Base-by-base conservation (phyloP, 371 early-diverging fungal species). In the Haplosporangium sp. region DNA sequence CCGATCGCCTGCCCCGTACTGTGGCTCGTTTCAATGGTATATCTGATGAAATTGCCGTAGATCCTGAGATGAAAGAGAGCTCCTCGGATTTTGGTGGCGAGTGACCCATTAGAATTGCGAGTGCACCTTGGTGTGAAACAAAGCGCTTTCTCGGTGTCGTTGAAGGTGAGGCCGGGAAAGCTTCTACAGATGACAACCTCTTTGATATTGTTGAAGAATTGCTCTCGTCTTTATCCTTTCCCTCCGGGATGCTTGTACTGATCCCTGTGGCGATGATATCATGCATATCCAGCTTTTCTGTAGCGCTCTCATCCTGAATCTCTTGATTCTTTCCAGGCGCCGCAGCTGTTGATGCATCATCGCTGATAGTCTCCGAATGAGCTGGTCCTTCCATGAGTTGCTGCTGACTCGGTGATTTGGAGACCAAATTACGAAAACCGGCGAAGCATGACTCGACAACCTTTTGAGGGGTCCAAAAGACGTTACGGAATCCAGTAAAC, bases 391-490 rank as follows among this genome's bases (percentile, higher is more conserved):
- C 48, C 14, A 29, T 13, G 0, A 38, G 47, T 1, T 46, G 9
- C 18, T 14, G 51, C 13, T 43, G 54, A 23, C 23, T 42, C 14
- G 58, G 52, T 6, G 62, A 36, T 20, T 38, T 58, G 6, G 71
- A 42, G 48, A 66, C 67, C 51, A 52, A 64, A 21, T 70, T 60
- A n/a, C 71, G 52, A 20, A 70, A 36, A 0, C 71, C 71, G 2
- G 60, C 60, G 37, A 70, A 69, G 46, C 63, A 62, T 10, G 62
- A 52, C 45, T 62, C 62, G 6, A 62, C 69, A 10, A 70, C 55
- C 45, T 64, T 70, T 37, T 70, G 71, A 20, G 71, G 71, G 9
- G 71, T 70, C 54, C 64, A 47, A 37, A 70, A 70, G 3, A 70
- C 71, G 21, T 55, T 55, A 5, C 71, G 64, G 23, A 70, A 53